Base-by-base conservation (phyloP, 176 grass and related monocot species). In the Juncus effusus region DNA sequence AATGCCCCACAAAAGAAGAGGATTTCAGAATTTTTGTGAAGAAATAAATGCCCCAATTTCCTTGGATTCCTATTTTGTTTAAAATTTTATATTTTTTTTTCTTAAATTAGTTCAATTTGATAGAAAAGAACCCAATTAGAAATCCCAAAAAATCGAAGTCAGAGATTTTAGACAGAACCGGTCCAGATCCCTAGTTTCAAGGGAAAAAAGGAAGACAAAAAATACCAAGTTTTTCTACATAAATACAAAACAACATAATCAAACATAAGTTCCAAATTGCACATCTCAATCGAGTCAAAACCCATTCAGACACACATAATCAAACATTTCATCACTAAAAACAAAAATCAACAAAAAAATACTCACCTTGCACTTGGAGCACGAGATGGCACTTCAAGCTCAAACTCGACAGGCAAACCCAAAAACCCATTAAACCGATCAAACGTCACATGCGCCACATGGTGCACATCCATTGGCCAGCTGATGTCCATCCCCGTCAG, bases 391-490 rank as follows among this genome's bases (percentile, higher is more conserved):
- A 96, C 85, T 73, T 96, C 84, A n/a, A 78, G 67, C 73, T 90
- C 87, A 75, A 96, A 90, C 84, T 96, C 91, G 68, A 83, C 76
- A 13, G 91, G 92, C 64, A 96, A 83, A 75, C 93, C 88, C 37
- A 91, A 80, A 60, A 96, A 91, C 0, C 87, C 92, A 52, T 96
- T 78, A 77, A 96, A 96, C 3, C 92, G 77, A 63, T 96, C 92
- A 62, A 96, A 96, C 58, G 92, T 96, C 16, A 96, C 87, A 96
- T 28, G 19, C 19, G 19, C 19, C 19, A 28, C 19, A 1, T 28
- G 19, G 19, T 28, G 19, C 19, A 28, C 92, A 9, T 96, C 80
- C 6, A 85, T 94, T 0, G 89, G 89, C 89, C 89, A 94, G 16
- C 89, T 82, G 36, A 94, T 94, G 60, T 94, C 85, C 89, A 94